Evolutionary conservation across 2,329 filamentous ascomycete genomes (phyloP).

Genomic region (Chlorencoelia australis): DNA sequence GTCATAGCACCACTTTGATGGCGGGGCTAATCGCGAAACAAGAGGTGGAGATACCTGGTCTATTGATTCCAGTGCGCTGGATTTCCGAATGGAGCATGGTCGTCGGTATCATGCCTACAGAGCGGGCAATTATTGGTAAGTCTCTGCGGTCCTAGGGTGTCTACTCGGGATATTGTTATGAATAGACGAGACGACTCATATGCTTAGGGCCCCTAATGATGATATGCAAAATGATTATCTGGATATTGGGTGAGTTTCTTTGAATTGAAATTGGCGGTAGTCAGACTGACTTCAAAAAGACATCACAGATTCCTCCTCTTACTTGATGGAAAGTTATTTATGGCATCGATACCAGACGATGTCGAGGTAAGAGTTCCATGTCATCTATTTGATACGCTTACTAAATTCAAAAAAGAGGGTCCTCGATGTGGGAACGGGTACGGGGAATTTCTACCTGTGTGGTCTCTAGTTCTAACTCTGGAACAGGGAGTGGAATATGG

Average conservation of each 20-base stretch:
- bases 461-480: constrained; percentile 13
- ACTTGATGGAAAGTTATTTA: constrained; percentile 17
- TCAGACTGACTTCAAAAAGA: too few relatives aligned
- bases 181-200: background rate
- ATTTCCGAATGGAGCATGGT: constrained; percentile 34
- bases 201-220: constrained; percentile 23
- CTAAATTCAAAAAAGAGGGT: too few relatives aligned
- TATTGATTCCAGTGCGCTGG: constrained; percentile 25
- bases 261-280: too few relatives aligned
- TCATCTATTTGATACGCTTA: too few relatives aligned
- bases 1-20: too few relatives aligned
- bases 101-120: constrained; percentile 38
- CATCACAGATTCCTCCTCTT: constrained; percentile 22
- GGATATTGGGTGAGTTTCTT: constrained; percentile 18
- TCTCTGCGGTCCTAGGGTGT: background rate
- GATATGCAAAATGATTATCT: constrained; percentile 24
- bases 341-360: constrained; percentile 24
- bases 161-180: background rate
- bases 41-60: constrained; percentile 22
- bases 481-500: constrained; percentile 36
- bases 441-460: too few relatives aligned
- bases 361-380: constrained; percentile 17
- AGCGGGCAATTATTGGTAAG: constrained; percentile 30
- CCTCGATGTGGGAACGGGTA: too few relatives aligned
- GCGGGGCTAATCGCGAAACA: too few relatives aligned